Base-by-base conservation (phyloP, 139 green algal genomes). In the Nannochloris sp. region DNA sequence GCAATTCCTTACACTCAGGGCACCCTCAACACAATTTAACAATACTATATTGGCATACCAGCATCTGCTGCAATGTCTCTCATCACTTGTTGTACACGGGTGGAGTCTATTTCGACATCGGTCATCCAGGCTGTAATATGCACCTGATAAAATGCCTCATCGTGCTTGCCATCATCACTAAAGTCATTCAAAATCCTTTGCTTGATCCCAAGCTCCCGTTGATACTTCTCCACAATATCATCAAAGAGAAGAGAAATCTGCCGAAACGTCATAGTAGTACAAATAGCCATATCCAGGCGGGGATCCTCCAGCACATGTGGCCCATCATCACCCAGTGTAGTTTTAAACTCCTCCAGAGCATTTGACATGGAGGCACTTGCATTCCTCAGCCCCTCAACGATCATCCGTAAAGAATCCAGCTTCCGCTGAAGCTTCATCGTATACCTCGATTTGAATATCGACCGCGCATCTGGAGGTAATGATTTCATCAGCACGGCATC, bases 81-180 rank as follows among this genome's bases (percentile, higher is more conserved):
- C 36, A 77, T 51, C 40, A 69, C 37, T 0, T 40, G 36, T 17
- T 65, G 60, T 17, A 73, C 59, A 33, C 13, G 3, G 3, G 36
- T 25, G n/a, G 69, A 40, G 6, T 73, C 65, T 17, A 73, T 61
- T 23, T 70, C 49, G 2, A 58, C 25, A 12, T 46, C 56, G 17
- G 72, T 49, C 49, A 73, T 55, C 70, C 70, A 77, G 12, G 70
- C 70, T 1, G 59, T 69, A 2, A 77, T 55, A 50, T 69, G 57
- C 20, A 76, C 63, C 46, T 72, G 63, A 30, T 68, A 14, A 31
- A 29, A 14, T 49, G 25, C 57, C 10, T 61, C 50, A 37, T 48
- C 26, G 4, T 56, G 20, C 16, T 50, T 6, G 33, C 5, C 33
- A 40, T 20, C 20, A 30, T 64, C 20, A 6, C 20, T 17, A 36